Evolutionary conservation across 768 basidiomycete genomes (phyloP), one percentile per base, ranked within the genome.

Genomic region (Cystofilobasidium macerans): DNA sequence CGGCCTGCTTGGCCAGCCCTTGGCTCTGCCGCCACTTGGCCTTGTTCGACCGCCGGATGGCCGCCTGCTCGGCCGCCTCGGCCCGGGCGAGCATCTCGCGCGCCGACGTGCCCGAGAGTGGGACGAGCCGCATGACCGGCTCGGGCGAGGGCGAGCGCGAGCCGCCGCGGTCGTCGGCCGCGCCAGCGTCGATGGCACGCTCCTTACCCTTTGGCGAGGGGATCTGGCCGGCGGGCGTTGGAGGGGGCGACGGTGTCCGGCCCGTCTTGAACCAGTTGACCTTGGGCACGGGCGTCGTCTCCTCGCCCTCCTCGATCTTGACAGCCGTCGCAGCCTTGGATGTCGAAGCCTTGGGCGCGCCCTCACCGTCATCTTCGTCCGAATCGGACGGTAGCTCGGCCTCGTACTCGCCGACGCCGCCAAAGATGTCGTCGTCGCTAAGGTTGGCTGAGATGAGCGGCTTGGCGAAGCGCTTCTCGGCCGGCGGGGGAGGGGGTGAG

Each of bases 41-140:
- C 74, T 89, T 91, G 63, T 82, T 80, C 69, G 86, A 84, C 69
- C 80, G 82, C 69, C 85, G 80, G 73, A 89, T 88, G 63, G 85
- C 82, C 18, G 80, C 79, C 65, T 82, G 81, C 69, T 82, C 83
- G 7, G 81, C 82, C 20, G 82, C 85, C 43, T 83, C 79, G 69
- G 91, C 87, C 79, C 87, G 82, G 8, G 85, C 86, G 43, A 97
- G 77, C 67, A 95, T 80, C 33, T 89, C 87, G 59, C 83, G 88
- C 22, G 93, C 51, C 2, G 58, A 51, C n/a, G 58, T 54, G 22
- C 65, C 65, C 3, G 65, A 47, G 12, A 67, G 32, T 5, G 53
- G 53, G 9, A 61, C 60, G 13, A 67, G 51, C 7, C 60, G 59
- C 28, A 28, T 38, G 16, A 47, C 38, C 9, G 16, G 33, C 1